Base-by-base conservation (phyloP, 805 yeast genomes). In the Yarrowia bubula region DNA sequence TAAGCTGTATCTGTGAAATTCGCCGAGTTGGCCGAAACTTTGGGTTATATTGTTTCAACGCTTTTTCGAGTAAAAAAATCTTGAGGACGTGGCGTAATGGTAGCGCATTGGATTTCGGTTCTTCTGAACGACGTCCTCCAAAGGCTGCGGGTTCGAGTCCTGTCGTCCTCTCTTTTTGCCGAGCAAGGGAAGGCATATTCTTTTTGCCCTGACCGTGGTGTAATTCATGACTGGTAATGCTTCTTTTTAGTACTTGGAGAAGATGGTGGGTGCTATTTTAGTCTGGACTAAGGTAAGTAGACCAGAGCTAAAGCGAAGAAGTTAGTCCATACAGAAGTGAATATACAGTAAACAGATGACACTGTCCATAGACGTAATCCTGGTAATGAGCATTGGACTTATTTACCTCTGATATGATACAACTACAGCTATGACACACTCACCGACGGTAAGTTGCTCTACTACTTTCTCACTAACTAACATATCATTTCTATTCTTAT, bases 101-200 rank as follows among this genome's bases (percentile, higher is more conserved):
- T 51, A 51, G 58, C 58, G 58, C 58, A 51, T 51, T 51, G 58
- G 58, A 51, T 51, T 51, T 51, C 58, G 58, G 58, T 51, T 51
- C 58, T 51, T n/a, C 28, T 51, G 58, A 51, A 51, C 58, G 58
- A 51, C 58, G 58, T 51, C 58, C 58, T 51, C 58, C 58, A 51
- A 51, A 53, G 60, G 46, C 46, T 53, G 60, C 46, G 46, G 44
- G 60, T 53, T 53, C 60, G 60, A 53, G 60, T 53, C 60, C 60
- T 53, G 60, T 53, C 60, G 46, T 53, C 60, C 60, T 53, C 60
- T 53, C 7, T 33, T 48, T 48, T 48, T 33, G 3, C 5, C n/a
- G n/a, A n/a, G n/a, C n/a, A n/a, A n/a, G n/a, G n/a, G n/a, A n/a
- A n/a, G n/a, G n/a, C n/a, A n/a, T n/a, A n/a, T n/a, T n/a, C n/a